phyloP scores from a whole-genome alignment of 371 early-diverging fungal genomes.

The Syncephalastrum sp. region DNA sequence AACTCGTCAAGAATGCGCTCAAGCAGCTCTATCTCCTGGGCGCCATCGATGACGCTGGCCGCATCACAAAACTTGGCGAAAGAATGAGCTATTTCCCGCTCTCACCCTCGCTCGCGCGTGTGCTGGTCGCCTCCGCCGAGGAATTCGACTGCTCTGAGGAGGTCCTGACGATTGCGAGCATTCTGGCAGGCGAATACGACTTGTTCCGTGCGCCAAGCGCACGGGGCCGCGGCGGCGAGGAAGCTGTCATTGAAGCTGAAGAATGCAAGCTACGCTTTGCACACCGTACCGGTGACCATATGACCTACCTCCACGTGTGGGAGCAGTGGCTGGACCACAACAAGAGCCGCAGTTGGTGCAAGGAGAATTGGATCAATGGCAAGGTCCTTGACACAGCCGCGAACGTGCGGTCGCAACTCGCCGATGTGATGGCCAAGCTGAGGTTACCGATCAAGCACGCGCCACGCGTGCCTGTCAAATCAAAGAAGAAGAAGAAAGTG shows the following conservation, averaged over 20 bases:
- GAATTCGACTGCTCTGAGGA: conserved; percentile 47
- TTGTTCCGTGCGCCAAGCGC: conserved; percentile 66
- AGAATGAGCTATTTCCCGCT: conserved; percentile 95
- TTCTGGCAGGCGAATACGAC: conserved; percentile 87
- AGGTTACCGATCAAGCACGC: conserved; percentile 57
- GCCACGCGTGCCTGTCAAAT: conserved; percentile 16
- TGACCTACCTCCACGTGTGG: conserved; percentile 87
- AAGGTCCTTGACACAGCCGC: conserved; percentile 83
- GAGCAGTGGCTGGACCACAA: conserved; percentile 80
- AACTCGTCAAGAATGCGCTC: conserved; percentile 80
- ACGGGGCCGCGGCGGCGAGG: conserved; percentile 55
- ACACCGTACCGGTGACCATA: conserved; percentile 85
- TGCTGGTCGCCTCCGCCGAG: conserved; percentile 70
- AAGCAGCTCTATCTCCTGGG: conserved; percentile 93
- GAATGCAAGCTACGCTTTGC: conserved; percentile 68
- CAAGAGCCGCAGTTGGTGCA: conserved; percentile 75
- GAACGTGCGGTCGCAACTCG: conserved; percentile 87
- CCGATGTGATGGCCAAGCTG: conserved; percentile 82
- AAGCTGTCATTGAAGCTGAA: conserved; percentile 72
- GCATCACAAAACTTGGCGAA: conserved; percentile 89
- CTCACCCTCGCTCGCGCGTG: conserved; percentile 90
- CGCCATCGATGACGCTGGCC: conserved; percentile 90
- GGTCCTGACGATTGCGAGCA: conserved; percentile 57
- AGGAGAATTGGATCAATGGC: conserved; percentile 85
- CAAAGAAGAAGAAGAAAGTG: conserved; percentile 14